These are phyloP conservation scores for Gillenia trifoliata DNA, from an alignment of 306 rosid genomes.

Conservation along the genomic window DNA sequence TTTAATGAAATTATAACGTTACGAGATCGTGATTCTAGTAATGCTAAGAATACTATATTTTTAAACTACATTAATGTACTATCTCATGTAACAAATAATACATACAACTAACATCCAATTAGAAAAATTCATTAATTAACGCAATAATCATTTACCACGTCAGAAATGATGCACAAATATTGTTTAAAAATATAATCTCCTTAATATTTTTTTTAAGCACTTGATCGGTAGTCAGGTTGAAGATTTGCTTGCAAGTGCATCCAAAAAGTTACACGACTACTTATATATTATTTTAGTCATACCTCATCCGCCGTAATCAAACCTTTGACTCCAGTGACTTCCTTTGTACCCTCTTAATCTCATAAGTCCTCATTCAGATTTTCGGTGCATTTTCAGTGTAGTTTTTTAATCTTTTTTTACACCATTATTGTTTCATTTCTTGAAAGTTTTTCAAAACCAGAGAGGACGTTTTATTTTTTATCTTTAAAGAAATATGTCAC, in stretches of 20 bases:
- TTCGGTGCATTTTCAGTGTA: constrained; percentile 1
- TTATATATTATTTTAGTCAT: constrained; percentile 8
- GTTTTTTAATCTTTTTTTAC: background rate
- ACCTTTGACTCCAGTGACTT: constrained; percentile 22
- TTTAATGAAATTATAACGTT: too few relatives aligned
- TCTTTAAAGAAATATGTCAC: background rate
- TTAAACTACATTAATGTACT: too few relatives aligned
- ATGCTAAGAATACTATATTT: too few relatives aligned
- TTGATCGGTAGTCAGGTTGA: constrained; percentile 5
- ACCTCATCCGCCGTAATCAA: constrained; percentile 21
- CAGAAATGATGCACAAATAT: too few relatives aligned
- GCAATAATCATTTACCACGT: too few relatives aligned
- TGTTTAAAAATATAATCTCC: too few relatives aligned
- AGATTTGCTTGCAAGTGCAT: constrained; percentile 6
- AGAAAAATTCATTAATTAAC: too few relatives aligned
- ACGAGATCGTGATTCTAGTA: too few relatives aligned
- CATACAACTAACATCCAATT: too few relatives aligned
- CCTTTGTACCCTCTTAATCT: background rate
- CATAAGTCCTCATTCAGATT: constrained; percentile 6
- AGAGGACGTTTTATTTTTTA: background rate
- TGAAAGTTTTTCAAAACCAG: background rate
- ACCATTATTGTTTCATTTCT: background rate
- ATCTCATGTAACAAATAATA: too few relatives aligned
- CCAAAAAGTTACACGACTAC: constrained; percentile 13
- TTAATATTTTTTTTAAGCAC: too few relatives aligned